Conservation (phyloP, 2,329 filamentous ascomycete species). For the Neofusicoccum kwambonambiense region DNA sequence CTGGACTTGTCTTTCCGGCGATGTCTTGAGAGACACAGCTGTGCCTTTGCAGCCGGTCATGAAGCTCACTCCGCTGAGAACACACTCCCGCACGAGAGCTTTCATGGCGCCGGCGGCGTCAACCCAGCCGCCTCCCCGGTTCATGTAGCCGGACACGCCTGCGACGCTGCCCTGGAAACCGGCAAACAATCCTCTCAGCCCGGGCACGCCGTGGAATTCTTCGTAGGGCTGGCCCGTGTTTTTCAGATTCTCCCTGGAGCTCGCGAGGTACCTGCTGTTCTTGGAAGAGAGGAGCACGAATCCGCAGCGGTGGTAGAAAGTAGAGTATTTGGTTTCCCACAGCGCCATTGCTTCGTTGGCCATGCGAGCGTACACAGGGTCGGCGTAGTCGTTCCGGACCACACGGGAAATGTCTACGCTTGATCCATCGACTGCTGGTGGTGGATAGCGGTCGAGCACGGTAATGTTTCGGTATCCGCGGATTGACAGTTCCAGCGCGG, state of each 20-base stretch:
- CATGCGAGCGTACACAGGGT: slow-evolving; percentile 28
- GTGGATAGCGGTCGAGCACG: slow-evolving; percentile 20
- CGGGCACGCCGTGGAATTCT: background rate
- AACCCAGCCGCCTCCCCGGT: slow-evolving; percentile 22
- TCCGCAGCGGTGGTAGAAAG: background rate
- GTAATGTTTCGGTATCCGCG: slow-evolving; percentile 19
- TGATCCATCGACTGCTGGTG: slow-evolving; percentile 32
- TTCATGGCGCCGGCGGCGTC: slow-evolving; percentile 24
- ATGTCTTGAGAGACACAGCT: slow-evolving; percentile 9
- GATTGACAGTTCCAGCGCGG: background rate
- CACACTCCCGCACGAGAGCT: background rate
- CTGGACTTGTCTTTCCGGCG: no score
- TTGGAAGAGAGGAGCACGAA: background rate
- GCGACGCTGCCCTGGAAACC: background rate
- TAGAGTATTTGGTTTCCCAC: background rate
- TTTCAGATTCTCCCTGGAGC: background rate
- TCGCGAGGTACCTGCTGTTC: background rate
- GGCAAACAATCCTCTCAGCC: no score
- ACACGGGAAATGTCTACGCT: slow-evolving; percentile 42
- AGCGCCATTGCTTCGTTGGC: slow-evolving; percentile 27
- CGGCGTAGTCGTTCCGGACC: slow-evolving; percentile 37
- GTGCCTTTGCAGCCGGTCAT: background rate
- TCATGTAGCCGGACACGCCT: slow-evolving; percentile 20
- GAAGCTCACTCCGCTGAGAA: no score
- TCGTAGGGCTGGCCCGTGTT: background rate